Evolutionary conservation across 352 stramenopile genomes (phyloP).

Genomic region (Phytopythium delawarense): DNA sequence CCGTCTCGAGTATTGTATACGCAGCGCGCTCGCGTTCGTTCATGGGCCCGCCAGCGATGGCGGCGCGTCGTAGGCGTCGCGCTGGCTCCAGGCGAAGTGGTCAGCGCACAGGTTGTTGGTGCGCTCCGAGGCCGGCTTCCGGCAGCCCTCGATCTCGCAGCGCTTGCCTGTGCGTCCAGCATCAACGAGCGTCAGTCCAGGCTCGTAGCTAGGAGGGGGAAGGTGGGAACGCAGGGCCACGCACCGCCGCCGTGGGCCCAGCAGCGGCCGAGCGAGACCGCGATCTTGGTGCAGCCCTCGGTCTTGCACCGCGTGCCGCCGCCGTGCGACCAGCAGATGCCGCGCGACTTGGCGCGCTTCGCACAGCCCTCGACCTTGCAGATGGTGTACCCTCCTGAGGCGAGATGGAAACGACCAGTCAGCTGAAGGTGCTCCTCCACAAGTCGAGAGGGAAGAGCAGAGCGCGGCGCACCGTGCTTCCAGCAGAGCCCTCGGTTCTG

Average conservation of each 20-base stretch:
- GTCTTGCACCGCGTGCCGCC: background rate
- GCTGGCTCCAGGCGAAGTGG: constrained; percentile 27
- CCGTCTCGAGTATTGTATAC: background rate
- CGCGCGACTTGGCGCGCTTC: constrained; percentile 23
- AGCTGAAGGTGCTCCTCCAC: background rate
- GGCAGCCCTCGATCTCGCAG: constrained; percentile 32
- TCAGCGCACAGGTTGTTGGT: constrained; percentile 45
- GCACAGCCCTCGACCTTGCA: constrained; percentile 24
- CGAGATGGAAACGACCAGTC: background rate
- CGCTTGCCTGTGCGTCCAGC: constrained; percentile 25
- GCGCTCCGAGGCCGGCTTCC: constrained; percentile 44
- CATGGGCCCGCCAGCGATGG: background rate
- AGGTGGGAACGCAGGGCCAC: background rate
- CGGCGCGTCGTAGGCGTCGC: constrained; percentile 4
- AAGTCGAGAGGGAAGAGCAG: background rate
- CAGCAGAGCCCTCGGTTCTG: constrained; percentile 54
- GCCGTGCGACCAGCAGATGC: constrained; percentile 2
- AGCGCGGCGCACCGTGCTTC: constrained; percentile 26
- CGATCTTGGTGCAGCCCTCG: constrained; percentile 5
- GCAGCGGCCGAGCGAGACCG: constrained; percentile 23
- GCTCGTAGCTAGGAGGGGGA: too few relatives aligned
- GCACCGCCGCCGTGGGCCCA: constrained; percentile 31
- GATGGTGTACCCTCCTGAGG: constrained; percentile 21
- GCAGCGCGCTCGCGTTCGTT: background rate
- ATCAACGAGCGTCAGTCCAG: background rate